Percentiles rank a stretch among this genome's conserved stretches.
These are phyloP conservation scores for Ilyonectria destructans DNA, from an alignment of 2,329 filamentous ascomycete genomes.

Conservation along the genomic window DNA sequence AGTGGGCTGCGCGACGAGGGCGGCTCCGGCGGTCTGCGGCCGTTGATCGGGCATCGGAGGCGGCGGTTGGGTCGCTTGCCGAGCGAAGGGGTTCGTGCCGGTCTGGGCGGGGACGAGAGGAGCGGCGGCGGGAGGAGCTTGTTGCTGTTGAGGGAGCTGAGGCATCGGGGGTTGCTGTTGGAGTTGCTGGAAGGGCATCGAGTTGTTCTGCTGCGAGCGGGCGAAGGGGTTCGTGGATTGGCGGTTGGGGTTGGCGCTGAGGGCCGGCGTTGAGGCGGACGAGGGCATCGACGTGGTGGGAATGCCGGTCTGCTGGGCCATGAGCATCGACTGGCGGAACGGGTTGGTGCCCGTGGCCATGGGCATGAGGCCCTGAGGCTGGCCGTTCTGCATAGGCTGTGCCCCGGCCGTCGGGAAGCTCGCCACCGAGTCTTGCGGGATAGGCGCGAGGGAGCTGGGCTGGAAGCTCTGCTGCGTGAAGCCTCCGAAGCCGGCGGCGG, in stretches of 20 bases:
- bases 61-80: constrained; percentile 53
- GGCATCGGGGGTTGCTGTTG: constrained; percentile 24
- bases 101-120: constrained; percentile 67
- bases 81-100: constrained; percentile 74
- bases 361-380: constrained; percentile 44
- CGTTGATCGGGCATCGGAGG: constrained; percentile 57
- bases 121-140: constrained; percentile 43
- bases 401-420: constrained; percentile 54
- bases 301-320: constrained; percentile 70
- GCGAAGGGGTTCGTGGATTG: constrained; percentile 93
- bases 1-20: constrained; percentile 82
- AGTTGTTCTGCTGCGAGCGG: constrained; percentile 67
- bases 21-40: constrained; percentile 63
- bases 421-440: constrained; percentile 69
- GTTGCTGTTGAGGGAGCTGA: constrained; percentile 46
- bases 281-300: constrained; percentile 55
- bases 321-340: constrained; percentile 92
- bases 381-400: constrained; percentile 42
- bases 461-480: constrained; percentile 77
- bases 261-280: constrained; percentile 60
- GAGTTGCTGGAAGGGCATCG: constrained; percentile 60
- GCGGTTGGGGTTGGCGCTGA: constrained; percentile 56
- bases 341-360: constrained; percentile 79
- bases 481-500: constrained; percentile 88
- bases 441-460: constrained; percentile 67